Evolutionary conservation across 495 filamentous ascomycete genomes (phyloP).

Genomic region (Tuber aestivum): DNA sequence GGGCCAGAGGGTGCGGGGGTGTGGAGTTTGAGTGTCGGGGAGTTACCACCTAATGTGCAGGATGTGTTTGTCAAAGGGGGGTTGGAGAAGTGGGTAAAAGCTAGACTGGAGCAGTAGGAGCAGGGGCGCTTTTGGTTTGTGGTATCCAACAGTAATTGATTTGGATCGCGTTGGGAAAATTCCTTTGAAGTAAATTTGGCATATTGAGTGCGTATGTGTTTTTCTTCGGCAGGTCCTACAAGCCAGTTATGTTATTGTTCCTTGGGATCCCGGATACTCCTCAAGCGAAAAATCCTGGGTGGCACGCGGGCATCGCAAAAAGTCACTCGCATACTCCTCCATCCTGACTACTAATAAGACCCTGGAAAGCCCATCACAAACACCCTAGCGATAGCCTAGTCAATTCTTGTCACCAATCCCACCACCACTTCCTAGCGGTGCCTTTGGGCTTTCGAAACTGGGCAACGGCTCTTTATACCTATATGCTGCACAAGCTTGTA

Average conservation of each 20-base stretch:
- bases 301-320: neutral
- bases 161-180: neutral
- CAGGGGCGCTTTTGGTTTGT: constrained; percentile 8
- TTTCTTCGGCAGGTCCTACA: neutral
- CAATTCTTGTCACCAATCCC: neutral
- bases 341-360: neutral
- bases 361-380: neutral
- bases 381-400: neutral
- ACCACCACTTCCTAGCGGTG: neutral
- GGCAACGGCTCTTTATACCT: neutral
- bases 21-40: constrained; percentile 79
- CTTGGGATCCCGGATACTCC: neutral
- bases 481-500: neutral
- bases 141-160: neutral
- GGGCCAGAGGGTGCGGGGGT: constrained; percentile 51
- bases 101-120: constrained; percentile 46
- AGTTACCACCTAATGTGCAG: constrained; percentile 82
- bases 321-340: neutral
- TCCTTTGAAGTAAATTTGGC: neutral
- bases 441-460: neutral
- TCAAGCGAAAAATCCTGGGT: neutral
- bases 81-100: constrained; percentile 79
- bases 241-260: neutral
- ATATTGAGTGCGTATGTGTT: neutral
- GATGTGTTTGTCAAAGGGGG: constrained; percentile 78